phyloP scores from a whole-genome alignment of 1,284 basidiomycete species.

The Cystobasidium sp. region DNA sequence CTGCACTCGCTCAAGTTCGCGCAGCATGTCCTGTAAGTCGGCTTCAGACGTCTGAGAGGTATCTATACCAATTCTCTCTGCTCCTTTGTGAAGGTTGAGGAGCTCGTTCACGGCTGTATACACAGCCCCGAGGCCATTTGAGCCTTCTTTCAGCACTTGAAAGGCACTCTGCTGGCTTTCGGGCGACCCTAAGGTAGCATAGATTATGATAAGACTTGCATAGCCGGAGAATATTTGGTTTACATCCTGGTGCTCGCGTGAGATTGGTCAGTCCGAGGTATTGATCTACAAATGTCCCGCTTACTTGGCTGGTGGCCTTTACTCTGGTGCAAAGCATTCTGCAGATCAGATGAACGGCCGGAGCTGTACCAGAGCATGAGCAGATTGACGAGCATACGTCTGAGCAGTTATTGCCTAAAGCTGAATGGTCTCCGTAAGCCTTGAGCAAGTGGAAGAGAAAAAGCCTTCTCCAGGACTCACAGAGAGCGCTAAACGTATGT shows the following conservation, averaged over 20 bases:
- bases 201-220: conserved; percentile 25
- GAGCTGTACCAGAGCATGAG: too few relatives aligned
- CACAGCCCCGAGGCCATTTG: not conserved
- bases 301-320: not conserved
- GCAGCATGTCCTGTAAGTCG: not conserved
- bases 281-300: not conserved
- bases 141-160: not conserved
- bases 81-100: not conserved
- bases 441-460: too few relatives aligned
- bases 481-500: too few relatives aligned
- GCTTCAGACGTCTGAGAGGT: not conserved
- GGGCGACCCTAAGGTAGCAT: conserved; percentile 4
- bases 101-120: not conserved
- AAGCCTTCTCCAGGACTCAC: too few relatives aligned
- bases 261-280: not conserved
- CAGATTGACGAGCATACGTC: too few relatives aligned
- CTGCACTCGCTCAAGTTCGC: not conserved
- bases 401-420: too few relatives aligned
- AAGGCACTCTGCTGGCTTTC: not conserved
- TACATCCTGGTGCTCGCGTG: not conserved
- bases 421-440: too few relatives aligned
- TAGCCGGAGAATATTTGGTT: conserved; percentile 11
- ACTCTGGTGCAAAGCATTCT: too few relatives aligned
- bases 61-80: not conserved
- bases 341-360: too few relatives aligned